Conservation (phyloP, 495 filamentous ascomycete species). For the Penicillium longicatenatum region DNA sequence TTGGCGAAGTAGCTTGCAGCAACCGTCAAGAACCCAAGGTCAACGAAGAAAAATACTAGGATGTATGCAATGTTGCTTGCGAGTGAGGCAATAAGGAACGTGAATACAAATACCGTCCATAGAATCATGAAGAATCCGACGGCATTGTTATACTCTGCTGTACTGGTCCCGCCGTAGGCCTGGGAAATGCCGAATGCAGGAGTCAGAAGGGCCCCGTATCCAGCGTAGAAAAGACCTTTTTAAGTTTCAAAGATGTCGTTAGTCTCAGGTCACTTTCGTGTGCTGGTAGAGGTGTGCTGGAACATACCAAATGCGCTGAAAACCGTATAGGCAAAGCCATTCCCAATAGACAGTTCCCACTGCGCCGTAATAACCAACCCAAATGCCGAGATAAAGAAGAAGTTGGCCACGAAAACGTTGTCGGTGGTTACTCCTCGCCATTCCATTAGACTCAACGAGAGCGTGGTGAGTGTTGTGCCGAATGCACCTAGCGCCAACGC, state of each 20-base stretch:
- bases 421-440: conserved; percentile 46
- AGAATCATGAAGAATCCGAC: conserved; percentile 49
- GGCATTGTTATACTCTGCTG: conserved; percentile 46
- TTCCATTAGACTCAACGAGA: conserved; percentile 52
- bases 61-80: conserved; percentile 52
- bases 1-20: conserved; percentile 48
- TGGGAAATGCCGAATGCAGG: conserved; percentile 43
- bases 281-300: neutral
- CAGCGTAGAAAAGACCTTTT: conserved; percentile 50
- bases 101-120: conserved; percentile 51
- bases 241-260: neutral
- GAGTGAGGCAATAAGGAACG: conserved; percentile 48
- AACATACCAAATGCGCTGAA: conserved; percentile 45
- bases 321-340: conserved; percentile 54
- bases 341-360: conserved; percentile 53
- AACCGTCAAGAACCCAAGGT: conserved; percentile 47
- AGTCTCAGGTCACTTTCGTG: neutral
- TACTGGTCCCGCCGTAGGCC: conserved; percentile 37
- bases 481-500: conserved; percentile 53
- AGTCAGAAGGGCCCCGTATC: conserved; percentile 40
- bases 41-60: conserved; percentile 47
- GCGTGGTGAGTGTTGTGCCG: conserved; percentile 51
- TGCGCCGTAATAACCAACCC: conserved; percentile 53
- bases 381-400: conserved; percentile 52
- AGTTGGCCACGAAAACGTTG: conserved; percentile 52